phyloP scores from a whole-genome alignment of 176 grass and related monocot species.

The Bothriochloa decipiens region DNA sequence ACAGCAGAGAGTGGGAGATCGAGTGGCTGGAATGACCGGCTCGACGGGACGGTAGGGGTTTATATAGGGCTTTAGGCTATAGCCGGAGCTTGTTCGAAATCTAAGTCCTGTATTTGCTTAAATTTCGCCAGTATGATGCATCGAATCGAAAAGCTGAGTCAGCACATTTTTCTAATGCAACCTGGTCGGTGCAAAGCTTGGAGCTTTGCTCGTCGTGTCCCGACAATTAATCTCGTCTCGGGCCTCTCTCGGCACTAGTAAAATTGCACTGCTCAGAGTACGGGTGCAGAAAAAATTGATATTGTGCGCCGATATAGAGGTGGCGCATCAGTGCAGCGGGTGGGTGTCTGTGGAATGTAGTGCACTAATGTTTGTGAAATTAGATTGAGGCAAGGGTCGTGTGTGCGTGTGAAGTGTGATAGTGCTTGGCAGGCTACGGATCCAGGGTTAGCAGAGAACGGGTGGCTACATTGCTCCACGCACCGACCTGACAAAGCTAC shows the following conservation, averaged over 20 bases:
- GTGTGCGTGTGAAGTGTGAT: background rate
- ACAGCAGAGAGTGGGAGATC: too few relatives aligned
- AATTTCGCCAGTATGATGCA: background rate
- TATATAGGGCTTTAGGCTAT: constrained; percentile 40
- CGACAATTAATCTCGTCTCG: constrained; percentile 24
- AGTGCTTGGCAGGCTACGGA: constrained; percentile 21
- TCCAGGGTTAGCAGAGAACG: background rate
- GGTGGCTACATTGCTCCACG: background rate
- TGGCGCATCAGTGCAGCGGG: background rate
- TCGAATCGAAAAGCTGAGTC: background rate
- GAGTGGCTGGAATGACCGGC: background rate
- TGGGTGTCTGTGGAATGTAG: constrained; percentile 26
- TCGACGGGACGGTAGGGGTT: background rate
- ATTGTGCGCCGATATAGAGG: constrained; percentile 17
- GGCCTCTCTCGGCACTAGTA: constrained; percentile 1
- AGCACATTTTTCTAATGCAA: background rate
- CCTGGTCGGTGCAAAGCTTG: background rate
- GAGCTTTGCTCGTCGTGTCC: constrained; percentile 5
- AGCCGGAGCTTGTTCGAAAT: background rate
- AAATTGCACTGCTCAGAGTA: background rate
- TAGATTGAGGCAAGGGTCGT: background rate
- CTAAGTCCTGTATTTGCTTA: background rate
- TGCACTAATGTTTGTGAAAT: background rate
- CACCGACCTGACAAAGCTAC: background rate
- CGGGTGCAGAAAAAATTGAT: background rate